A percentile compares a stretch with the other conserved stretches of the same genome.
These are phyloP conservation scores for Trametopsis cervina DNA, from an alignment of 768 basidiomycete species.

Conservation along the genomic window DNA sequence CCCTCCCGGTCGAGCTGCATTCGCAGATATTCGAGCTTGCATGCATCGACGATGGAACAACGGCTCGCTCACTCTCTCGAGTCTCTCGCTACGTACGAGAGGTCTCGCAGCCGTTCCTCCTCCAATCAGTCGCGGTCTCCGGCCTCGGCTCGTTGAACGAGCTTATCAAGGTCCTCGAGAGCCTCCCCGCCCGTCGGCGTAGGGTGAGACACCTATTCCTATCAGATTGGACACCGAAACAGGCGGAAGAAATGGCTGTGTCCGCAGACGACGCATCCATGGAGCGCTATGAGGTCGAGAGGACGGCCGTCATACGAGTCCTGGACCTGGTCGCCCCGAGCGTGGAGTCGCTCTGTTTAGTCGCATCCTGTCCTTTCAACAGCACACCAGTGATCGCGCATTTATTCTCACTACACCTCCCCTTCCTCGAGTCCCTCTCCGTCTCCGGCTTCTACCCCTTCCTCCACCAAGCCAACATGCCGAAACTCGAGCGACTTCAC, in stretches of 20 bases:
- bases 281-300: conserved; percentile 14
- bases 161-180: conserved; percentile 23
- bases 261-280: conserved; percentile 8
- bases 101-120: conserved; percentile 20
- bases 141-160: conserved; percentile 20
- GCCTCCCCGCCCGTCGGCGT: conserved; percentile 30
- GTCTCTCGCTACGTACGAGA: conserved; percentile 25
- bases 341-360: conserved; percentile 34
- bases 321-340: conserved; percentile 34
- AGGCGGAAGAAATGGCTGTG: conserved; percentile 9
- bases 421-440: conserved; percentile 33
- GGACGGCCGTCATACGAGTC: conserved; percentile 24
- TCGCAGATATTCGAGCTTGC: conserved; percentile 24
- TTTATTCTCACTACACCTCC: conserved; percentile 37
- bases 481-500: conserved; percentile 34
- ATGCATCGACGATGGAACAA: conserved; percentile 24
- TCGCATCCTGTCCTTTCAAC: conserved; percentile 25
- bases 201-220: conserved; percentile 40
- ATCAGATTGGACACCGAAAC: conserved; percentile 24
- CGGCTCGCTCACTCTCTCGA: conserved; percentile 23
- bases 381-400: conserved; percentile 35
- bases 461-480: conserved; percentile 29
- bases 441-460: conserved; percentile 46
- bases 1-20: conserved; percentile 24
- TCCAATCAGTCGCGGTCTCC: conserved; percentile 23